Evolutionary conservation across 495 filamentous ascomycete species (phyloP).

Genomic region (Xylaria venustula): DNA sequence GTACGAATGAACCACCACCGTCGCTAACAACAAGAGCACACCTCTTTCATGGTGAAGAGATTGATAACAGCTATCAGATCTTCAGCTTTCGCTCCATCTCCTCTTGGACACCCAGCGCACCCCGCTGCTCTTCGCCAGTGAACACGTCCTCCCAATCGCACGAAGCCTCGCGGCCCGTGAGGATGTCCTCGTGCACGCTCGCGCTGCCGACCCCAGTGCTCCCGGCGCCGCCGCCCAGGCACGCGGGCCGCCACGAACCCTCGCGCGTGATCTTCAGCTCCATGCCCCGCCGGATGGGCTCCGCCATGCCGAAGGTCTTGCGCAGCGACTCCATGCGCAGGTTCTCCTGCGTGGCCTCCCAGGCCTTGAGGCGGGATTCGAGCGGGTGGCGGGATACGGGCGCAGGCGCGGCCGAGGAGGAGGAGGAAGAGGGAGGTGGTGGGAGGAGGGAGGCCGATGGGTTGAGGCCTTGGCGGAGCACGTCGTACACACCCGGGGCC

Average conservation of each 20-base stretch:
- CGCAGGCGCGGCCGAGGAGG: constrained; percentile 37
- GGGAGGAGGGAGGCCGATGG: constrained; percentile 40
- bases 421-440: constrained; percentile 45
- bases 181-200: constrained; percentile 73
- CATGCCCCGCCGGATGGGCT: constrained; percentile 92
- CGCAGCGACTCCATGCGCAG: constrained; percentile 86
- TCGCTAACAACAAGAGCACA: no score
- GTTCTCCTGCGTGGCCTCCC: constrained; percentile 78
- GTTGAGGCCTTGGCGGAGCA: constrained; percentile 76
- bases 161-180: constrained; percentile 71
- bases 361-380: constrained; percentile 79
- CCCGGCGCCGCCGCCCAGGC: constrained; percentile 36
- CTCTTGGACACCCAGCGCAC: constrained; percentile 70
- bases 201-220: constrained; percentile 22
- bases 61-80: no score
- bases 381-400: constrained; percentile 78
- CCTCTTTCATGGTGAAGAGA: no score
- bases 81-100: constrained; percentile 90
- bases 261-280: constrained; percentile 77
- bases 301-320: constrained; percentile 85
- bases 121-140: constrained; percentile 66
- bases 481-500: constrained; percentile 88
- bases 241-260: constrained; percentile 52
- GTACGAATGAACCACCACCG: no score
- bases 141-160: constrained; percentile 93